These are phyloP conservation scores for Symbiodinium natans DNA, from an alignment of 73 alveolate genomes.

Conservation along the genomic window DNA sequence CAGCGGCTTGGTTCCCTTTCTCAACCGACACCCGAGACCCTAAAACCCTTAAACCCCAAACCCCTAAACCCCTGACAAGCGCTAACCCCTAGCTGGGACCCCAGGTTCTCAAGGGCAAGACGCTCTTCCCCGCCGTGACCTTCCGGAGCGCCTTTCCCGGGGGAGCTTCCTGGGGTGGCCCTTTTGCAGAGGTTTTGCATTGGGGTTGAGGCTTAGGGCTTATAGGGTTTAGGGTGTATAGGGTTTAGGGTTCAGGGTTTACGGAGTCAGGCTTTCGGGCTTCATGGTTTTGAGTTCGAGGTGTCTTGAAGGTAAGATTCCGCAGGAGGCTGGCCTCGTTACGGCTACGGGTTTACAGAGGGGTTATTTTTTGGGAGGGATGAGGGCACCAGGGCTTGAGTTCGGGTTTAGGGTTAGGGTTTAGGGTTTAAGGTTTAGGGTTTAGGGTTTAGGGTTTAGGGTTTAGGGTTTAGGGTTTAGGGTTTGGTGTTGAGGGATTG, in stretches of 20 bases:
- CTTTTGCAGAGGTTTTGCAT: background rate
- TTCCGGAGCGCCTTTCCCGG: constrained; percentile 6
- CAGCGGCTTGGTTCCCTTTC: too few relatives aligned
- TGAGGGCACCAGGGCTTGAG: background rate
- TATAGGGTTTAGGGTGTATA: background rate
- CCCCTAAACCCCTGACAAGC: too few relatives aligned
- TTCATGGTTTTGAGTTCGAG: background rate
- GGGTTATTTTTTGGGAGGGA: too few relatives aligned
- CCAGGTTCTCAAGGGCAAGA: constrained; percentile 45
- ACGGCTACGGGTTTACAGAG: too few relatives aligned
- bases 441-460: background rate
- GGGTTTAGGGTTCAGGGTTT: background rate
- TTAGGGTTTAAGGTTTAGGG: background rate
- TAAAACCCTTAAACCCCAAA: too few relatives aligned
- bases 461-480: too few relatives aligned
- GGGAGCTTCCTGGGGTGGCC: too few relatives aligned
- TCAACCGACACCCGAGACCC: too few relatives aligned
- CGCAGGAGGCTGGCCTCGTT: too few relatives aligned
- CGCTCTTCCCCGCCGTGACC: constrained; percentile 67
- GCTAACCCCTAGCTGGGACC: background rate
- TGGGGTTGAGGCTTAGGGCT: background rate
- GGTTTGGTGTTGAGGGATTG: background rate
- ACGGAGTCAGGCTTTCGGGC: background rate
- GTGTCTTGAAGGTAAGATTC: background rate
- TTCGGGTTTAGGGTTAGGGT: too few relatives aligned